Conservation (phyloP, 176 grass and related monocot species). For the Pontederia crassipes region DNA sequence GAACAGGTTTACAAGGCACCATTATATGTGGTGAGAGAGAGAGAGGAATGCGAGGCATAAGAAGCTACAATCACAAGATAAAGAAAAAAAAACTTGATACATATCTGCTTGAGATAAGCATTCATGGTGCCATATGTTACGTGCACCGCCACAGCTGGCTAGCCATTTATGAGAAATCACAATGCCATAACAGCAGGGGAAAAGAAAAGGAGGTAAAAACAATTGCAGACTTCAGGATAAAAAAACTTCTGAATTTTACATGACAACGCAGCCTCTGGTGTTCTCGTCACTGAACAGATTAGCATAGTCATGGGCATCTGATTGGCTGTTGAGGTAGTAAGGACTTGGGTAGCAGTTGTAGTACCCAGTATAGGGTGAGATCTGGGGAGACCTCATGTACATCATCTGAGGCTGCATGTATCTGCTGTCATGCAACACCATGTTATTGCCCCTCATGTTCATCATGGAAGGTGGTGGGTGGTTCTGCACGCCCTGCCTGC, state of each 20-base stretch:
- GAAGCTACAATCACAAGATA: too few relatives aligned
- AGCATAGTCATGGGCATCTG: conserved; percentile 41
- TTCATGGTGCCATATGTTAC: too few relatives aligned
- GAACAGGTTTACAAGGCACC: too few relatives aligned
- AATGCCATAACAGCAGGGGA: too few relatives aligned
- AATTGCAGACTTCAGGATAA: too few relatives aligned
- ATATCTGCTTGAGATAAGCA: too few relatives aligned
- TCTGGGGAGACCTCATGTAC: conserved; percentile 62
- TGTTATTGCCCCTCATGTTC: background rate
- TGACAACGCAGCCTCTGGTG: conserved; percentile 72
- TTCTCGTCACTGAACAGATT: conserved; percentile 98
- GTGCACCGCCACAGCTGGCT: too few relatives aligned
- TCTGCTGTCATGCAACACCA: conserved; percentile 7
- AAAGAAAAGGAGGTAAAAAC: too few relatives aligned
- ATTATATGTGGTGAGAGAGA: too few relatives aligned
- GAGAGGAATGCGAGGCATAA: too few relatives aligned
- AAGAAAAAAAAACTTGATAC: too few relatives aligned
- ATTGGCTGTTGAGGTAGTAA: conserved; percentile 40
- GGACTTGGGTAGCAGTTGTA: conserved; percentile 46
- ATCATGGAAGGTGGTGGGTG: conserved; percentile 9
- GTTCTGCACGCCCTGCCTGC: background rate
- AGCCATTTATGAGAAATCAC: too few relatives aligned
- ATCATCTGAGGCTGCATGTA: conserved; percentile 16
- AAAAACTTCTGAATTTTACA: conserved; percentile 28
- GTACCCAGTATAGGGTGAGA: conserved; percentile 79